Conservation (phyloP, 768 basidiomycete genomes). For the Tremella fuciformis region DNA sequence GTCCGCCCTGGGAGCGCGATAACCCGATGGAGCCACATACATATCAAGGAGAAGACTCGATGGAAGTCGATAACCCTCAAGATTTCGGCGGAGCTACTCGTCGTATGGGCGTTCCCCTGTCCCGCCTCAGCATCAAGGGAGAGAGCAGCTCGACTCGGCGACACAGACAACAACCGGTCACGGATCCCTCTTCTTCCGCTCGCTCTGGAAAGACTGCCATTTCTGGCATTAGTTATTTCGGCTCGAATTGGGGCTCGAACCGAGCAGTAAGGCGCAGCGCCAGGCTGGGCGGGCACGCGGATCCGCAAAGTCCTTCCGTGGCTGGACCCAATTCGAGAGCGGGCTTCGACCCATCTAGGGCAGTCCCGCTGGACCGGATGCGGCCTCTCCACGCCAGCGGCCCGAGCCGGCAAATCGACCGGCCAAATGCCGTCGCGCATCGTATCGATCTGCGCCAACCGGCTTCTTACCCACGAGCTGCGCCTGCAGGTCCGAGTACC, state of each 20-base stretch:
- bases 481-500: background rate
- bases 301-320: background rate
- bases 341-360: constrained; percentile 1
- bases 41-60: constrained; percentile 23
- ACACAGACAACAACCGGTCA: background rate
- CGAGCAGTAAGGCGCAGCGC: background rate
- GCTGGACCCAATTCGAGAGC: background rate
- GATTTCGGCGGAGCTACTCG: background rate
- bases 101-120: background rate
- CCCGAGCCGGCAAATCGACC: background rate
- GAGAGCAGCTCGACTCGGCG: background rate
- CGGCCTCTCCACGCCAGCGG: background rate
- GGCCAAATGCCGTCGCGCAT: background rate
- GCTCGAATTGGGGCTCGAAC: background rate
- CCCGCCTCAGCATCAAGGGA: background rate
- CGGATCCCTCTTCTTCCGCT: background rate
- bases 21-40: constrained; percentile 27
- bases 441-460: background rate
- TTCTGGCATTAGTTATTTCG: too few species aligned
- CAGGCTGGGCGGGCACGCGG: background rate
- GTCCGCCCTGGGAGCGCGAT: constrained; percentile 29
- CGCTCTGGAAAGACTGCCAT: background rate
- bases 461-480: too few species aligned
- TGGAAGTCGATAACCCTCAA: constrained; percentile 6
- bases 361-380: background rate